A percentile compares a stretch with the other conserved stretches of the same genome.
These are phyloP conservation scores for Candida saitoana DNA, from an alignment of 805 yeast species.

Conservation along the genomic window DNA sequence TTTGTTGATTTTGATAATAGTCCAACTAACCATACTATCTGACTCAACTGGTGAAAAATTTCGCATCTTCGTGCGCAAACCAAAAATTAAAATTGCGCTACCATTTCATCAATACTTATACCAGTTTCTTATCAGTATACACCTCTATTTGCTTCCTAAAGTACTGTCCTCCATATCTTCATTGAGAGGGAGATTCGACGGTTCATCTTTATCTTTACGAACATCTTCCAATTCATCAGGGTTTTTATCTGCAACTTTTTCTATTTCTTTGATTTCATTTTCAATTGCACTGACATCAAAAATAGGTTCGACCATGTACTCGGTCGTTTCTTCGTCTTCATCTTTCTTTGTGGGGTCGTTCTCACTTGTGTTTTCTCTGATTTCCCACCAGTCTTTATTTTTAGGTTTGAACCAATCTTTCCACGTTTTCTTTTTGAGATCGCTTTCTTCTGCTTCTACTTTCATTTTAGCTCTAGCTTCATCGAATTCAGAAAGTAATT, in stretches of 20 bases:
- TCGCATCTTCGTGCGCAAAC: slow-evolving; percentile 2
- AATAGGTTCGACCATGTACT: slow-evolving; percentile 22
- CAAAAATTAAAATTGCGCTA: neutral
- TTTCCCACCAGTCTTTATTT: slow-evolving; percentile 58
- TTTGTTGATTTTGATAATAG: slow-evolving; percentile 7
- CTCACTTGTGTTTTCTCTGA: slow-evolving; percentile 26
- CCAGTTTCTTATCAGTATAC: neutral
- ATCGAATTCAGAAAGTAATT: slow-evolving; percentile 79
- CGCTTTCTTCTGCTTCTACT: slow-evolving; percentile 31
- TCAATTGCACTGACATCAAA: slow-evolving; percentile 45
- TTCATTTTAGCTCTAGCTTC: slow-evolving; percentile 69
- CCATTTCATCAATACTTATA: neutral
- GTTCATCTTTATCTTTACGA: slow-evolving; percentile 13
- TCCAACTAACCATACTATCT: neutral
- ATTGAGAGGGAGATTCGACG: slow-evolving; percentile 12
- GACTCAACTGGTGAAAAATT: neutral
- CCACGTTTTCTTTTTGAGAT: slow-evolving; percentile 41
- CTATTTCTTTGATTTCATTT: slow-evolving; percentile 44
- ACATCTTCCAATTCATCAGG: slow-evolving; percentile 14
- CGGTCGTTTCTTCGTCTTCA: slow-evolving; percentile 15
- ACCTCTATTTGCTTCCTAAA: neutral
- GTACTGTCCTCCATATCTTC: slow-evolving; percentile 19
- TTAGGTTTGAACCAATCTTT: slow-evolving; percentile 45
- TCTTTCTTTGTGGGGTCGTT: slow-evolving; percentile 7
- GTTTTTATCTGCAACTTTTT: slow-evolving; percentile 25